Base-by-base conservation (phyloP, 192 early-diverging fungal genomes). In the Thamnidium elegans region DNA sequence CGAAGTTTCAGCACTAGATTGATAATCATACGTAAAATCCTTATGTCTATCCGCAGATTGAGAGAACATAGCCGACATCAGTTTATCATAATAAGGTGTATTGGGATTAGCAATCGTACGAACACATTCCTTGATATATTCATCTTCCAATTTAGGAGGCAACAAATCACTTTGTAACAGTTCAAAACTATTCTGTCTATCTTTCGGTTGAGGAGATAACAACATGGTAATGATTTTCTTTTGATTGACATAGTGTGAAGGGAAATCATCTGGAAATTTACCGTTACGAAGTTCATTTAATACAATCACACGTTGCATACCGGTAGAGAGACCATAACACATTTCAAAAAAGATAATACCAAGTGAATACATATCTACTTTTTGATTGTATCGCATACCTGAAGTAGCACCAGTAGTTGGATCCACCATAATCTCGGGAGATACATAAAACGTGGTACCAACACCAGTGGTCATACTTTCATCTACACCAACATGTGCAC, bases 401-500 rank as follows among this genome's bases (percentile, higher is more conserved):
- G 73, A 55, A 1, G 71, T 54, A 1, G 71, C 70, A 30, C 78
- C 73, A 30, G 77, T 72, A 15, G 72, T 51, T 4, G 77, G 67
- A 34, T 82, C 80, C 0, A 74, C 78, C 15, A 94, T 87, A 21
- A 91, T 90, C 39, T 83, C 81, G 0, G 79, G 80, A 10, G 94
- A 92, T 32, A 91, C 92, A 70, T 98, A 98, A 15, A 96, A 89
- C 0, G 90, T 87, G 0, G 96, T 98, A 1, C 96, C 96, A 17
- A 97, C 86, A 31, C 93, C 94, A 0, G 81, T 85, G 0, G 91
- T 93, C 72, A 92, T 67, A 19, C 87, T 86, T 46, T 81, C 84
- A 6, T 88, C 88, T 30, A 52, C 54, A 42, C 21, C 69, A 63
- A 26, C 43, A 55, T 50, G 71, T 53, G 15, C 51, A 69, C 63